These are phyloP conservation scores for Botryotinia convoluta DNA, from an alignment of 2,329 filamentous ascomycete genomes.

Conservation along the genomic window DNA sequence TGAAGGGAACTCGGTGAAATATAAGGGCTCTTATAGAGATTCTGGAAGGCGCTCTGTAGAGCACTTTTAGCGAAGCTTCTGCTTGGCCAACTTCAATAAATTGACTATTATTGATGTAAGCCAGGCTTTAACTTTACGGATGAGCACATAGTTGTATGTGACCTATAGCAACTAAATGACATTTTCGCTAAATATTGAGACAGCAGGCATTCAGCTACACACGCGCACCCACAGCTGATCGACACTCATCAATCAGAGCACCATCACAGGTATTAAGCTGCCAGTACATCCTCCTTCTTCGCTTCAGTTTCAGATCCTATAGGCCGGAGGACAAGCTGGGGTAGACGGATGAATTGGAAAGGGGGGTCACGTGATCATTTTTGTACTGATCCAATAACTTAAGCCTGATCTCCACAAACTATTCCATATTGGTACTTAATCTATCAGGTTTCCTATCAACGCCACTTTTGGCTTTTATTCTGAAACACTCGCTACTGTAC, in stretches of 20 bases:
- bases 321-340: not conserved
- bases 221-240: not conserved
- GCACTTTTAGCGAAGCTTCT: not conserved
- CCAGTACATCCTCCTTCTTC: not conserved
- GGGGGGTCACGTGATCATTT: not conserved
- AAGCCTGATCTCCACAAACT: not conserved
- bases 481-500: not conserved
- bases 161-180: not conserved
- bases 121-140: not conserved
- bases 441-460: not conserved
- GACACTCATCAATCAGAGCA: not conserved
- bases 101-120: not conserved
- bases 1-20: not conserved
- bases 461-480: not conserved
- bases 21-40: not conserved
- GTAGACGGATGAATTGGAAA: not conserved
- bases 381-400: not conserved
- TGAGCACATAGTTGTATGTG: not conserved
- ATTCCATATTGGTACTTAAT: not conserved
- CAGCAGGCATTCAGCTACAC: not conserved
- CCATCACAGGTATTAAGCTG: not conserved
- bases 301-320: not conserved
- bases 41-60: not conserved
- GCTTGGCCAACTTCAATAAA: not conserved
- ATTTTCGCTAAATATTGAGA: not conserved